Base-by-base conservation (phyloP, 257 asterid genomes). In the Leptodermis oblonga region DNA sequence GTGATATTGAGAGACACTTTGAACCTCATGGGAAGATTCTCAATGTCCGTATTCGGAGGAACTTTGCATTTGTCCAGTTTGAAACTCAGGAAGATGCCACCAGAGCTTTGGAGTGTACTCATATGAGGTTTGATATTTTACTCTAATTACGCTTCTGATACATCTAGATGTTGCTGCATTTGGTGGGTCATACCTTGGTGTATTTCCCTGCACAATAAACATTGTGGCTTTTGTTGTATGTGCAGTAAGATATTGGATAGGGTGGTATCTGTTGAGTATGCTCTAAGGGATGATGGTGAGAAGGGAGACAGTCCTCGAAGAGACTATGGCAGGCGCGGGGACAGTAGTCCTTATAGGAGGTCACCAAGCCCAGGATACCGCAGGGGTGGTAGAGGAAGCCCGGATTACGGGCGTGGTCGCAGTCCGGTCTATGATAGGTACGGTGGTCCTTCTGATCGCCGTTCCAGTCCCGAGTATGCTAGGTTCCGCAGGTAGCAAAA, bases 31-130 rank as follows among this genome's bases (percentile, higher is more conserved):
- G 96, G 53, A 88, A 88, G 85, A 82, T 90, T 65, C 82, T 86
- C 25, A 87, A 88, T 71, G 96, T 90, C 34, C 96, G 95, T 59
- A 87, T 85, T 33, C 83, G 98, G 0, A 77, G 96, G 72, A 93
- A 90, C 81, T 93, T 93, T 85, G 94, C 97, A 4, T 93, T 93
- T 80, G 97, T 93, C 72, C 98, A 90, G 70, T 93, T 88, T 70
- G 95, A 88, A 71, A 90, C 87, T 10, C 96, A 86, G 79, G 96
- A 90, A 72, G 97, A 90, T 65, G 98, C 98, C 62, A 86, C 96
- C 60, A 88, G 85, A 82, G 95, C 97, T 46, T 70, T 93, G 86
- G 94, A 93, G 82, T 82, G 95, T 80, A 90, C 97, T 18, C 94
- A 93, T 74, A 82, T 93, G 97, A 93, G 98, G 98, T 87, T 37